Base-by-base conservation (phyloP, 495 filamentous ascomycete genomes). In the Jackrogersella multiformis region DNA sequence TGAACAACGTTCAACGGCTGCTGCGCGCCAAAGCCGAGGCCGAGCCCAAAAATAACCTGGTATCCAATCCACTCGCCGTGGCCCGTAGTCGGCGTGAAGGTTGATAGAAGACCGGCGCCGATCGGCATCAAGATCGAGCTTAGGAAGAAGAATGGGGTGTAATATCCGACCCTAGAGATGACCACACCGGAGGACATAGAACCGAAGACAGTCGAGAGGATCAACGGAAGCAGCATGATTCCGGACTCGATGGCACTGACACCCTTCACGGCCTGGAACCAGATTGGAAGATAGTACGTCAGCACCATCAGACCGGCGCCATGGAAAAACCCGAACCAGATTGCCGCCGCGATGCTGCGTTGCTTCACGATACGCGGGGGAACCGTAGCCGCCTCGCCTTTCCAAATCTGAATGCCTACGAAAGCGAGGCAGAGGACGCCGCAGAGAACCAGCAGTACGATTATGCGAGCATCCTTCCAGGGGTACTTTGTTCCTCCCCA, bases 401-500 rank as follows among this genome's bases (percentile, higher is more conserved):
- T 80, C 77, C 81, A 85, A 51, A 79, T 71, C 74, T 97, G 88
- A 35, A 89, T 71, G 6, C 62, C 78, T 23, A 83, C 70, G 73
- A 92, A 93, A 24, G 71, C 72, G 44, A 83, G 46, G 8, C 86
- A 77, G 13, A 92, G 81, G 7, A 90, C 64, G 4, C 78, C 85
- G 44, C 86, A 87, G 8, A 91, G 73, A 12, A 91, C 81, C 32
- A 94, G 82, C 0, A 94, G 80, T 1, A 82, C 88, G 56, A 94
- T 88, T 68, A 93, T 87, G 15, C 85, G 86, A 9, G 76, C 81
- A 59, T 80, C 79, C 28, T 64, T 74, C 92, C 92, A 95, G 1
- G 77, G 59, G 54, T 89, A 88, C 21, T 79, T 84, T 5, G 82
- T 81, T 0, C 92, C 92, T 36, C 90, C 92, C 88, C 92, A 96